Conservation (phyloP, 2,329 filamentous ascomycete species). For the Paraphaeosphaeria minitans region DNA sequence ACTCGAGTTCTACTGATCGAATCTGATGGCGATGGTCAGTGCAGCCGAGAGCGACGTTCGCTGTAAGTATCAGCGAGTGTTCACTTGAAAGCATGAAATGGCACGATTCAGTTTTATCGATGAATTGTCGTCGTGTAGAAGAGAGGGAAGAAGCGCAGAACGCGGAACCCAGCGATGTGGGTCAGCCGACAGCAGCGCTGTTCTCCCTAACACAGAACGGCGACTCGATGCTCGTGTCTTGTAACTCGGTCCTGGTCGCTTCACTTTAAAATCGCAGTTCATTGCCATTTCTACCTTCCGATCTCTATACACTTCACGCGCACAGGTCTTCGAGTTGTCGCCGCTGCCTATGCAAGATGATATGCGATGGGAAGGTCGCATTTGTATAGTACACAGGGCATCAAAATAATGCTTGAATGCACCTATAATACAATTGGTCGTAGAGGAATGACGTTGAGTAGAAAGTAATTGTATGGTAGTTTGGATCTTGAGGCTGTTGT, state of each 20-base stretch:
- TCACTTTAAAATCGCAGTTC: not conserved
- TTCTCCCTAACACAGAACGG: not conserved
- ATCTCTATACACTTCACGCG: not conserved
- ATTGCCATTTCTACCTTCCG: not conserved
- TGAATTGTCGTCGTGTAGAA: not conserved
- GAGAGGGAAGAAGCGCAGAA: not conserved
- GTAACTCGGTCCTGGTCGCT: not conserved
- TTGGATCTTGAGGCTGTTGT: too few species aligned
- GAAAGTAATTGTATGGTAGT: too few species aligned
- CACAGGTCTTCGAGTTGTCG: not conserved
- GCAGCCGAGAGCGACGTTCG: not conserved
- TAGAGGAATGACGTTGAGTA: too few species aligned
- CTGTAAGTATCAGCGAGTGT: not conserved
- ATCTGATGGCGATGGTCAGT: not conserved
- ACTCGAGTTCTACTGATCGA: not conserved
- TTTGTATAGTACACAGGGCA: too few species aligned
- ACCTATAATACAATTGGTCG: too few species aligned
- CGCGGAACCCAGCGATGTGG: not conserved
- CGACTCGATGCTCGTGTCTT: not conserved
- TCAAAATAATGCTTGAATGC: too few species aligned
- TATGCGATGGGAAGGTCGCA: too few species aligned
- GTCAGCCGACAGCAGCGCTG: not conserved
- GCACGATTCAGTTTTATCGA: not conserved
- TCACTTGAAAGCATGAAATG: not conserved
- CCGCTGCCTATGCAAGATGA: too few species aligned